Conservation (phyloP, 164 flowering plant species). For the Litsea cubeba region DNA sequence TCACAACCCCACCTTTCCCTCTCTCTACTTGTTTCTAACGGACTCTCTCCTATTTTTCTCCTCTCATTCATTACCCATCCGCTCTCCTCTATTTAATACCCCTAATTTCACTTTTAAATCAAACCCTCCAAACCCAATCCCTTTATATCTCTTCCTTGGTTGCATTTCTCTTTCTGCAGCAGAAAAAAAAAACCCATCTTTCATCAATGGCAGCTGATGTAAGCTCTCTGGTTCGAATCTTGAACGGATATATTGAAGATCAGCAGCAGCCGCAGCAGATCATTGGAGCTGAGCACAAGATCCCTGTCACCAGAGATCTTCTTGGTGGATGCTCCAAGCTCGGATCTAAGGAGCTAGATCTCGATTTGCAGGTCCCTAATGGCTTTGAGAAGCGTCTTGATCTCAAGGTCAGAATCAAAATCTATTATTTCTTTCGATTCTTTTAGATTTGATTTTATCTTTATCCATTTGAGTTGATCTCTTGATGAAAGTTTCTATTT, state of each 20-base stretch:
- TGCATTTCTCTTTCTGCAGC: neutral
- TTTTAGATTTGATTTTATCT: neutral
- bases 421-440: neutral
- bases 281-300: constrained; percentile 14
- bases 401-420: constrained; percentile 18
- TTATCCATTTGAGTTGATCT: neutral
- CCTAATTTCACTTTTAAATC: too few relatives aligned
- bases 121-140: too few relatives aligned
- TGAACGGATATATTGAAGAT: constrained; percentile 36
- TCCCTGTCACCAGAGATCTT: constrained; percentile 59
- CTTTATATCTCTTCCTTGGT: neutral
- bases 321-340: constrained; percentile 39
- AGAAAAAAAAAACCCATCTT: too few relatives aligned
- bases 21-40: too few relatives aligned
- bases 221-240: constrained; percentile 33
- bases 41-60: neutral
- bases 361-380: constrained; percentile 62
- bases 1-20: too few relatives aligned
- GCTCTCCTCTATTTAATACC: too few relatives aligned
- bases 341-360: constrained; percentile 69
- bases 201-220: constrained; percentile 67
- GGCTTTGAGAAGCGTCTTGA: constrained; percentile 44
- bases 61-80: neutral
- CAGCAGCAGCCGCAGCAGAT: constrained; percentile 8
- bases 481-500: neutral